Evolutionary conservation across 495 filamentous ascomycete genomes (phyloP).

Genomic region (Neurospora pannonica): DNA sequence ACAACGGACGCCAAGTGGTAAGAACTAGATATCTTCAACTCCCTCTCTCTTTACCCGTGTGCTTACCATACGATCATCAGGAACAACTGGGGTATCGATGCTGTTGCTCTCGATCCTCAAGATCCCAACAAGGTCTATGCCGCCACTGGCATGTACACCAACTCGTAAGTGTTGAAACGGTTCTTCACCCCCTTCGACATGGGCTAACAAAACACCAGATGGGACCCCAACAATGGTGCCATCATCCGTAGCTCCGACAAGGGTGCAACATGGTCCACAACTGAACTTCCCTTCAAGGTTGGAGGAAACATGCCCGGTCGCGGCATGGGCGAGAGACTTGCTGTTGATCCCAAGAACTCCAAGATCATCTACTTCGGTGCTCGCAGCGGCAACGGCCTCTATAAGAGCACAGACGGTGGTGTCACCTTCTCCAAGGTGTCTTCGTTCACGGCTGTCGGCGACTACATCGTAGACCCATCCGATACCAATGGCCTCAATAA

Average conservation of each 20-base stretch:
- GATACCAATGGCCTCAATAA: constrained; percentile 35
- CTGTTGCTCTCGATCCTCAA: constrained; percentile 47
- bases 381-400: constrained; percentile 53
- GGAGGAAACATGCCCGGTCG: constrained; percentile 60
- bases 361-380: constrained; percentile 50
- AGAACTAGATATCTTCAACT: background rate
- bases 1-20: constrained; percentile 40
- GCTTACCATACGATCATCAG: constrained; percentile 18
- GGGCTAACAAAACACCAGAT: constrained; percentile 12
- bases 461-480: constrained; percentile 35
- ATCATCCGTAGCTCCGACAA: constrained; percentile 42
- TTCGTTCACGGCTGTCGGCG: constrained; percentile 45
- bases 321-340: constrained; percentile 53
- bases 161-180: constrained; percentile 6
- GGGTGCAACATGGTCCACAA: constrained; percentile 39
- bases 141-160: constrained; percentile 51
- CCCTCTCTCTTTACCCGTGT: constrained; percentile 4
- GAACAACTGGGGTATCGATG: constrained; percentile 48
- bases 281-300: constrained; percentile 46
- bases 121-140: constrained; percentile 46
- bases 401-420: constrained; percentile 49
- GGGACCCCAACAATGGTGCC: constrained; percentile 47
- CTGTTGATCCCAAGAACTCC: constrained; percentile 48
- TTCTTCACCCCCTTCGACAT: background rate
- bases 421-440: constrained; percentile 48